These are phyloP conservation scores for Rhizoclosmatium globosum DNA, from an alignment of 192 early-diverging fungal species.

Conservation along the genomic window DNA sequence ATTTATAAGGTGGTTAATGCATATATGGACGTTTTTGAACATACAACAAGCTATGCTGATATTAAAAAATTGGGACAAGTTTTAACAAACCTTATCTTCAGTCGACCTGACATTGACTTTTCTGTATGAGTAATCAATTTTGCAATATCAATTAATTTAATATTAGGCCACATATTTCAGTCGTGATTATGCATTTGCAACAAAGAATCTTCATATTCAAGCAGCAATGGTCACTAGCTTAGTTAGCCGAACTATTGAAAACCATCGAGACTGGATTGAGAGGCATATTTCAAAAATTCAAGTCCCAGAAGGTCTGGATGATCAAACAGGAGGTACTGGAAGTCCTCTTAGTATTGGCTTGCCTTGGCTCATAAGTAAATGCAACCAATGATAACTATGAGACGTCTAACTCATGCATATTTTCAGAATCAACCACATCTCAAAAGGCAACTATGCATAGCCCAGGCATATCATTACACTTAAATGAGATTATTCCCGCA, in stretches of 20 bases:
- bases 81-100: conserved; percentile 49
- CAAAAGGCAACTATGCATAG: conserved; percentile 59
- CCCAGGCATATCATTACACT: conserved; percentile 41
- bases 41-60: conserved; percentile 34
- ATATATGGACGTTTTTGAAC: conserved; percentile 62
- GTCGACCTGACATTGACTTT: conserved; percentile 52
- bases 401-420: neutral
- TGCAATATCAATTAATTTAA: conserved; percentile 1
- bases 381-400: conserved; percentile 3
- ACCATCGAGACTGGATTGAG: conserved; percentile 47
- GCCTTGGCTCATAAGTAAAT: conserved; percentile 43
- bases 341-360: conserved; percentile 40
- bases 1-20: conserved; percentile 46
- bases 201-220: conserved; percentile 51
- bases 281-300: conserved; percentile 25
- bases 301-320: neutral
- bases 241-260: conserved; percentile 24
- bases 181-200: conserved; percentile 41
- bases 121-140: conserved; percentile 33
- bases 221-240: conserved; percentile 35
- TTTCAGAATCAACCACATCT: conserved; percentile 26
- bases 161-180: conserved; percentile 53
- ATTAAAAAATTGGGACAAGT: conserved; percentile 51
- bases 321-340: conserved; percentile 14
- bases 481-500: conserved; percentile 58